Evolutionary conservation across 495 filamentous ascomycete genomes (phyloP), one percentile per base, ranked within the genome.

Genomic region (Penicillium verhagenii): DNA sequence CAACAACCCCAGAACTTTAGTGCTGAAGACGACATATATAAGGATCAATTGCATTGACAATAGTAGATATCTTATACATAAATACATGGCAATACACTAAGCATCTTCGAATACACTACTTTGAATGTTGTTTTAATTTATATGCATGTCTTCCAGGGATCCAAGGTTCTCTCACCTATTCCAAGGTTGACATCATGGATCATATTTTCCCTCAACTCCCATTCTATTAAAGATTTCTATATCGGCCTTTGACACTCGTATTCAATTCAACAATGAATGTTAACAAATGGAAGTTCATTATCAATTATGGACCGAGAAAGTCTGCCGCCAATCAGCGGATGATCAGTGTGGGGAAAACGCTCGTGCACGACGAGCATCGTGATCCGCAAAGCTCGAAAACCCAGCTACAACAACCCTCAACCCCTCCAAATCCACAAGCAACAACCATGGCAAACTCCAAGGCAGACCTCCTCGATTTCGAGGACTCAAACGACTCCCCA

Each of bases 361-460:
- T 31, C 9, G 16, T 13, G 37, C 37, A 20, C 37, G 37, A 40
- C 37, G 19, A 40, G 39, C 39, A 43, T 21, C 39, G 19, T 23
- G 4, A 9, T 33, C 42, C 42, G 37, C 31, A 26, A 29, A 50
- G 39, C 39, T 19, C 28, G 23, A 39, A 43, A 51, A 23, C 16
- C 5, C n/a, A 42, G 25, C 48, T 46, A 21, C 48, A 18, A 20
- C 40, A 35, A 37, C 37, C 24, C n/a, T 38, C 52, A 54, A 57
- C 53, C 44, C 21, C 14, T 26, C 29, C 42, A 46, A 49, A 29
- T 18, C 26, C 24, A n/a, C 37, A 40, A 39, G n/a, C 25, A 50
- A 28, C 18, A 42, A 64, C 54, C 46, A 76, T 74, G 72, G 37
- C 64, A 29, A 67, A 70, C 54, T 65, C 59, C 25, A 75, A 75